Base-by-base conservation (phyloP, 2,329 filamentous ascomycete genomes). In the Aspergillus uvarum region DNA sequence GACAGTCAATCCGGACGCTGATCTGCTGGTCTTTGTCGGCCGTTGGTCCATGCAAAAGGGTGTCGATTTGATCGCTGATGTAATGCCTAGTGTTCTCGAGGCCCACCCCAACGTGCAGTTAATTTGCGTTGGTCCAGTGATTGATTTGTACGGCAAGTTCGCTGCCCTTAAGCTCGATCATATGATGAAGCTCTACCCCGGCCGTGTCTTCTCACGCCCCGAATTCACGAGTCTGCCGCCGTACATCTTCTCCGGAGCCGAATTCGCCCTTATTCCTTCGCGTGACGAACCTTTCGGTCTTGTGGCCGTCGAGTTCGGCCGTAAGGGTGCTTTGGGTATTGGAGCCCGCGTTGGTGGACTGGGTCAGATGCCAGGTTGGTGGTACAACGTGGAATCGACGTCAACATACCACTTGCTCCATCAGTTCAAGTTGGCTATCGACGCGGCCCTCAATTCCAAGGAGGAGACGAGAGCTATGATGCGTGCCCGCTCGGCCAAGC, bases 291-390 rank as follows among this genome's bases (percentile, higher is more conserved):
- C 87, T 0, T 89, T 89, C 65, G 87, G 86, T 54, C 76, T 89
- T 24, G 86, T 89, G 4, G 87, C 86, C 31, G 86, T 89, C 48
- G 86, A 89, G 66, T 89, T 89, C 65, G 86, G 86, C 59, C 80
- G 87, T 24, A 88, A 88, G 71, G 87, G 86, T 67, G 87, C 86
- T 26, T 79, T 89, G 52, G 87, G 86, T 66, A 85, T 89, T 53
- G 87, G 86, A 51, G 84, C 85, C 44, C 80, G 85, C 54, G 87
- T 89, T 24, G 86, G 86, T 64, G 87, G 86, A 58, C 78, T 89
- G n/a, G 85, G 86, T 19, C 84, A 87, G 68, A 88, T 89, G 86
- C 87, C 87, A 16, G 87, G 87, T 21, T 88, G 86, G 82, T 89
- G 86, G 86, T 89, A 84, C 70, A 88, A 86, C 0, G 83, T 89